Evolutionary conservation across 352 stramenopile genomes (phyloP).

Genomic region (Globisporangium polare): DNA sequence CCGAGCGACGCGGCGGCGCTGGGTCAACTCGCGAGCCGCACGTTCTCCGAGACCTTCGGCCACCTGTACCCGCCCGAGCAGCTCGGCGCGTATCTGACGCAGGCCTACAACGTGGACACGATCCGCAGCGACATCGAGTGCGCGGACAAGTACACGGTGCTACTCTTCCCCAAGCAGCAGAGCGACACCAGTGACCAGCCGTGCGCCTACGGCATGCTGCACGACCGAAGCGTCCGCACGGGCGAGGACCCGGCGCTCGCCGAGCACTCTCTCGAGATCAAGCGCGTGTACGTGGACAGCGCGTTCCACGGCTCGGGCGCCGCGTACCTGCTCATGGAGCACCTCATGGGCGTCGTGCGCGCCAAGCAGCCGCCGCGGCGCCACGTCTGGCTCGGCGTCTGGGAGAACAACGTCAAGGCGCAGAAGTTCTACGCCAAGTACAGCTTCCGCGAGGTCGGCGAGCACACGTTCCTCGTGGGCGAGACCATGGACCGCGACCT

Average conservation of each 20-base stretch:
- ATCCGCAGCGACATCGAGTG: conserved; percentile 22
- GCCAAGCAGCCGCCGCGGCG: conserved; percentile 9
- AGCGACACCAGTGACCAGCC: conserved; percentile 9
- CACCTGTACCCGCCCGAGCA: conserved; percentile 22
- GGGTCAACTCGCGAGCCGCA: conserved; percentile 22
- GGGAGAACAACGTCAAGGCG: conserved; percentile 27
- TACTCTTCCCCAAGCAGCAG: conserved; percentile 19
- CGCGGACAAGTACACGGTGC: conserved; percentile 23
- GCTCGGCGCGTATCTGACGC: conserved; percentile 15
- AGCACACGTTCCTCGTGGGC: conserved; percentile 24
- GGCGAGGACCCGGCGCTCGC: conserved; percentile 15
- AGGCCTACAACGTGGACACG: conserved; percentile 16
- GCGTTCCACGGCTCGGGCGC: conserved; percentile 24
- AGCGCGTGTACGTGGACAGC: conserved; percentile 31
- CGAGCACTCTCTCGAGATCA: conserved; percentile 25
- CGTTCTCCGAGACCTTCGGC: conserved; percentile 28
- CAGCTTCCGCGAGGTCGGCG: conserved; percentile 26
- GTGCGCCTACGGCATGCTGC: conserved; percentile 25
- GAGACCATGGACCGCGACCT: conserved; percentile 17
- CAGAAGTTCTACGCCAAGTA: conserved; percentile 36
- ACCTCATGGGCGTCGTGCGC: conserved; percentile 23
- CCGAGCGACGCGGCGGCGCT: conserved; percentile 16
- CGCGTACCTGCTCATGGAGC: conserved; percentile 23
- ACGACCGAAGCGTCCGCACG: conserved; percentile 19
- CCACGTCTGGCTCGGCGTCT: conserved; percentile 30